phyloP scores from a whole-genome alignment of 2,329 filamentous ascomycete species.

The Beauveria medogensis region DNA sequence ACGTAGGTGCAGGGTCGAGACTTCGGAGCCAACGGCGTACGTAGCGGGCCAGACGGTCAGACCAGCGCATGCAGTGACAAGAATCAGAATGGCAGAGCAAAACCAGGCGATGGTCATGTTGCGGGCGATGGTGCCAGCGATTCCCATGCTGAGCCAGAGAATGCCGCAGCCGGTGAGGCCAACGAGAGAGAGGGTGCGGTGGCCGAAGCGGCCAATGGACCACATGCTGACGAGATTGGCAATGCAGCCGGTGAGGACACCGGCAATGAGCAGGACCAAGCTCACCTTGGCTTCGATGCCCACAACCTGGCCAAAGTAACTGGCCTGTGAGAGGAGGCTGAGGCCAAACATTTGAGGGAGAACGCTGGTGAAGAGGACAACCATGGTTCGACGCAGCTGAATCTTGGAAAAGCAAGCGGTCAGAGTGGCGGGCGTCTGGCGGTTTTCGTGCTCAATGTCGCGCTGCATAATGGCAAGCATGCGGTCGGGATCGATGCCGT shows the following conservation, averaged over 20 bases:
- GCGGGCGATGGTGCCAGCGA: constrained; percentile 36
- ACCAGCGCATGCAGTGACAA: constrained; percentile 33
- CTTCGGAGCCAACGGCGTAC: constrained; percentile 34
- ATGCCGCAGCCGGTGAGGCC: constrained; percentile 25
- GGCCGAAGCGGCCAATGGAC: constrained; percentile 31
- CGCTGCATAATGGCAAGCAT: constrained; percentile 36
- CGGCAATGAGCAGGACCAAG: constrained; percentile 37
- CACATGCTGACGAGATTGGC: constrained; percentile 36
- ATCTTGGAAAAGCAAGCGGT: constrained; percentile 34
- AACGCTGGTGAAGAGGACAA: constrained; percentile 33
- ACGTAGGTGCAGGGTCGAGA: constrained; percentile 34
- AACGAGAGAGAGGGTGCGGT: constrained; percentile 29
- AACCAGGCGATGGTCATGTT: constrained; percentile 23
- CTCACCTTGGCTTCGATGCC: constrained; percentile 24
- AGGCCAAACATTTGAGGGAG: constrained; percentile 39
- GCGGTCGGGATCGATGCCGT: constrained; percentile 28
- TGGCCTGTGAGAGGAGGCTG: constrained; percentile 32
- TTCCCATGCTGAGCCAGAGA: constrained; percentile 37
- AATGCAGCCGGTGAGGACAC: constrained; percentile 36
- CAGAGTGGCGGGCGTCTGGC: constrained; percentile 27
- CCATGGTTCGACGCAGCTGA: constrained; percentile 34
- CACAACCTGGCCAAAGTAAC: constrained; percentile 31
- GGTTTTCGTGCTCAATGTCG: constrained; percentile 36
- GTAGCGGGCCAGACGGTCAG: constrained; percentile 35
- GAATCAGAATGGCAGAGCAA: constrained; percentile 30